A percentile compares a stretch with the other conserved stretches of the same genome.
Evolutionary conservation across 2,329 filamentous ascomycete species (phyloP).

Genomic region (Ceratocystis albifundus): DNA sequence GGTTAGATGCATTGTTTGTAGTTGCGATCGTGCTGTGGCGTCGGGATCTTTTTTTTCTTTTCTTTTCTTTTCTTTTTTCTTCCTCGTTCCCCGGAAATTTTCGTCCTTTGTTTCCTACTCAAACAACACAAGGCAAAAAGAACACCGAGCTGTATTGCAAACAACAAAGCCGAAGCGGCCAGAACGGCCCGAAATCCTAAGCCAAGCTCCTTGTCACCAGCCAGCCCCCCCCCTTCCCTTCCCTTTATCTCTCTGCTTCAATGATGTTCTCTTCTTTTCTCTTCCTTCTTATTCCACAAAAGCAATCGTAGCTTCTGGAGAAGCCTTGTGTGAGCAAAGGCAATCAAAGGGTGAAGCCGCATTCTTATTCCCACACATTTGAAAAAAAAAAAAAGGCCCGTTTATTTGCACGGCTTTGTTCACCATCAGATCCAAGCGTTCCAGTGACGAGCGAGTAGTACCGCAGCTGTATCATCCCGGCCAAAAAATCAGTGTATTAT

Average conservation of each 20-base stretch:
- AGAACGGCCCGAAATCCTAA: constrained; percentile 17
- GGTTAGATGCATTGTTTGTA: constrained; percentile 10
- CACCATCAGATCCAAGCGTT: background rate
- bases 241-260: background rate
- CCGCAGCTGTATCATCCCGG: background rate
- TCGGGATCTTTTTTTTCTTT: background rate
- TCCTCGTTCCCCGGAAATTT: background rate
- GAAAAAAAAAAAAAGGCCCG: constrained; percentile 6
- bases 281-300: background rate
- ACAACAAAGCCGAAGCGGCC: constrained; percentile 3
- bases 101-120: background rate
- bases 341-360: background rate
- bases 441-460: constrained; percentile 2
- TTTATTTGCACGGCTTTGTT: background rate
- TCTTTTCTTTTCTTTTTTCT: background rate
- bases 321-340: background rate
- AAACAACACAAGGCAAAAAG: background rate
- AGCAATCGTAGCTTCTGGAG: background rate
- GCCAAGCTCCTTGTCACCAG: background rate
- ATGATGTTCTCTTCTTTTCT: constrained; percentile 9
- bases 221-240: too few relatives aligned
- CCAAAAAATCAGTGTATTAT: background rate
- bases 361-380: background rate
- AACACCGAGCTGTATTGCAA: background rate
- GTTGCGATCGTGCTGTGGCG: background rate